Percentiles rank a stretch among this genome's conserved stretches.
Evolutionary conservation across 345 rosid genomes (phyloP).

Genomic region (Lumnitzera littorea): DNA sequence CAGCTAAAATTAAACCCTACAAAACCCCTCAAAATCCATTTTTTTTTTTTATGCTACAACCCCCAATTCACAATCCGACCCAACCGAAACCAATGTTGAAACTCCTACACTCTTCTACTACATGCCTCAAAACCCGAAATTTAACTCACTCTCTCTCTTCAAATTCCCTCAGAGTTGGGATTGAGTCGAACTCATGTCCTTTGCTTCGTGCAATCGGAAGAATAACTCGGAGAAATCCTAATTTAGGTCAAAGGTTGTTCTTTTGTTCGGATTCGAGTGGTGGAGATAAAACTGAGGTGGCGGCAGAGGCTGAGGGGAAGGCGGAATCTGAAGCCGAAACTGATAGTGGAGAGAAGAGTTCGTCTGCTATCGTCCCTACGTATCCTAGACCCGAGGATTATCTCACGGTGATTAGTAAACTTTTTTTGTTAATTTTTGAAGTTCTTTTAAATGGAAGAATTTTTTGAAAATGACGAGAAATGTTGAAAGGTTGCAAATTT

Average conservation of each 20-base stretch:
- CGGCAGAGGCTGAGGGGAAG: conserved; percentile 40
- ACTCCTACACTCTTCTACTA: conserved; percentile 37
- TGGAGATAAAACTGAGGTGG: conserved; percentile 16
- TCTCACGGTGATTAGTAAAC: conserved; percentile 41
- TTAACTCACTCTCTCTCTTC: conserved; percentile 15
- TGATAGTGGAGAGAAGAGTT: conserved; percentile 44
- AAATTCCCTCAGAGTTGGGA: conserved; percentile 15
- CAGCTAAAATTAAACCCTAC: conserved; percentile 10
- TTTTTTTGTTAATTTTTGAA: conserved; percentile 4
- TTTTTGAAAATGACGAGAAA: neutral
- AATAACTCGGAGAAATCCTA: conserved; percentile 22
- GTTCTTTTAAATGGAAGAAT: neutral
- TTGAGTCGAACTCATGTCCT: conserved; percentile 20
- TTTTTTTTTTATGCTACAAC: neutral
- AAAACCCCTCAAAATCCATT: neutral
- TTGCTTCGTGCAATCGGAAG: conserved; percentile 34
- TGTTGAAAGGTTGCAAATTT: no score
- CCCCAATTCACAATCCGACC: neutral
- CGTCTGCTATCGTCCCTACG: conserved; percentile 79
- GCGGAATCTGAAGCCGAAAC: conserved; percentile 38
- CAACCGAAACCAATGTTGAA: conserved; percentile 41
- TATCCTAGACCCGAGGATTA: conserved; percentile 84
- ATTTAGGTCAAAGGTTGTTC: conserved; percentile 39
- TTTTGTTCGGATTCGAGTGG: conserved; percentile 66
- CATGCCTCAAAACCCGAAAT: conserved; percentile 27